These are phyloP conservation scores for Kernera saxatilis DNA, from an alignment of 345 rosid species.

Conservation along the genomic window DNA sequence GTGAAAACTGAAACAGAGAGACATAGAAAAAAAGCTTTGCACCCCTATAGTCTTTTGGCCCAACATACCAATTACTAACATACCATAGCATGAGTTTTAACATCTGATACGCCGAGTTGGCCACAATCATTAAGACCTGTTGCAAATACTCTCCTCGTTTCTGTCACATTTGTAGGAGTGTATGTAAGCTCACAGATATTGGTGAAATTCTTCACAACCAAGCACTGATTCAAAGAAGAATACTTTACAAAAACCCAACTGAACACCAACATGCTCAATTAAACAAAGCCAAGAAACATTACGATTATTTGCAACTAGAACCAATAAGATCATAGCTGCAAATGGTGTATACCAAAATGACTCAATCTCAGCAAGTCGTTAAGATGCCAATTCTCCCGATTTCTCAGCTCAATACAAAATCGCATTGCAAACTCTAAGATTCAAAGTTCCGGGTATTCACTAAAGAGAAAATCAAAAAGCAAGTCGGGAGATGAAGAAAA, in stretches of 20 bases:
- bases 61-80: conserved; percentile 11
- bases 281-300: background rate
- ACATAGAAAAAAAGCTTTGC: background rate
- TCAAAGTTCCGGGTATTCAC: background rate
- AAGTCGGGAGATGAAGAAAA: background rate
- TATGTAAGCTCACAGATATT: conserved; percentile 16
- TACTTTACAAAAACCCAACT: background rate
- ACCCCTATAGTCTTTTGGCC: background rate
- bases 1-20: background rate
- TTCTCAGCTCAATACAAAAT: background rate
- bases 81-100: conserved; percentile 49
- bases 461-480: background rate
- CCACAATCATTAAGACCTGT: conserved; percentile 90
- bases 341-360: background rate
- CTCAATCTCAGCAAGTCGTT: background rate
- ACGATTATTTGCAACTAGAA: background rate
- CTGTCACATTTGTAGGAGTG: conserved; percentile 38
- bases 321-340: background rate
- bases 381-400: background rate
- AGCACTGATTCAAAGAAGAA: conserved; percentile 1
- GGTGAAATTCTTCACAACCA: background rate
- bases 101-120: conserved; percentile 63
- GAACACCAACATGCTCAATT: background rate
- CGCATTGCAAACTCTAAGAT: background rate
- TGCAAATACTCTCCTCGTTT: conserved; percentile 74